phyloP scores from a whole-genome alignment of 768 basidiomycete genomes.

The Termitomyces bulborhizus region DNA sequence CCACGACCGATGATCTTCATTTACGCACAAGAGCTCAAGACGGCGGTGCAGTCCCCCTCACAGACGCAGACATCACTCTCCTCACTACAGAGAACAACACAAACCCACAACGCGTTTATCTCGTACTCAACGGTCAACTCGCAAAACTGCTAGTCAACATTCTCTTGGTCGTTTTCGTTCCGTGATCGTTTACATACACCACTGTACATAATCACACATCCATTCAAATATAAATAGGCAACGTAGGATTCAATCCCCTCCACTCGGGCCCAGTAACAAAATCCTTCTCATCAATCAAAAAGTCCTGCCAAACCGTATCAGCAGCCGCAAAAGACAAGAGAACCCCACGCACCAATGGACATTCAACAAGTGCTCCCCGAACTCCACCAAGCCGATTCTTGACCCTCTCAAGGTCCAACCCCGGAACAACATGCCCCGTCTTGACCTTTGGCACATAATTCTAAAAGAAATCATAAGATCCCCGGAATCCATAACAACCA shows the following conservation, averaged over 20 bases:
- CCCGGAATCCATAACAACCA: too few relatives aligned
- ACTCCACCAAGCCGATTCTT: constrained; percentile 72
- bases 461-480: constrained; percentile 24
- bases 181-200: constrained; percentile 25
- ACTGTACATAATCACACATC: too few relatives aligned
- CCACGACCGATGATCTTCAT: too few relatives aligned
- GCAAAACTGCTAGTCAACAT: constrained; percentile 74
- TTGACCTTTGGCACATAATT: constrained; percentile 70
- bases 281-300: constrained; percentile 75
- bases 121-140: constrained; percentile 58
- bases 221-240: constrained; percentile 68
- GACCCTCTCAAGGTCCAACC: constrained; percentile 57
- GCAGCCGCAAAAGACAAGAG: not conserved
- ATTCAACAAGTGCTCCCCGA: constrained; percentile 69
- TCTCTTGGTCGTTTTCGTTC: constrained; percentile 65
- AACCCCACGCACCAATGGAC: constrained; percentile 50
- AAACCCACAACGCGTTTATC: constrained; percentile 53
- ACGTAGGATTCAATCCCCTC: constrained; percentile 66
- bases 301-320: constrained; percentile 46
- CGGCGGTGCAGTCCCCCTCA: constrained; percentile 60
- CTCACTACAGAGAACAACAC: constrained; percentile 36
- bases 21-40: constrained; percentile 48
- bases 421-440: constrained; percentile 75
- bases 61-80: constrained; percentile 56
- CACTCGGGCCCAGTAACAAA: constrained; percentile 69